These are phyloP conservation scores for Trichoderma lentiforme DNA, from an alignment of 2,329 filamentous ascomycete species.

Conservation along the genomic window DNA sequence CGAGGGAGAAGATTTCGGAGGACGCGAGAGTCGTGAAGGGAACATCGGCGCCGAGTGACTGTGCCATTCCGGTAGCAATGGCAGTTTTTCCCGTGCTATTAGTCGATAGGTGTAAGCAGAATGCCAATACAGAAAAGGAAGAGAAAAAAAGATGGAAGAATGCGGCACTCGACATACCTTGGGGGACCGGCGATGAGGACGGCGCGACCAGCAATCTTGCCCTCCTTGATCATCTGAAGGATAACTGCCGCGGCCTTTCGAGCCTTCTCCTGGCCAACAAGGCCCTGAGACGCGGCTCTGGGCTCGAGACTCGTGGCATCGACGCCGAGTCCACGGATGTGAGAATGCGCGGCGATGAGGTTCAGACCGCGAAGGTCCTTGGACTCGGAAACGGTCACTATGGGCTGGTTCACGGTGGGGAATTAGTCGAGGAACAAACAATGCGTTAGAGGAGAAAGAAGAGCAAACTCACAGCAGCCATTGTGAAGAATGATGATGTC, in stretches of 20 bases:
- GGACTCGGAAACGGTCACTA: slow-evolving; percentile 83
- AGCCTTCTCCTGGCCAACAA: slow-evolving; percentile 95
- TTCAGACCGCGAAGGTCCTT: slow-evolving; percentile 96
- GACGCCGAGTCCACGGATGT: slow-evolving; percentile 93
- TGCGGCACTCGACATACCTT: slow-evolving; percentile 46
- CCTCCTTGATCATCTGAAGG: slow-evolving; percentile 97
- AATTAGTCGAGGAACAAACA: background rate
- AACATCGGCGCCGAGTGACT: slow-evolving; percentile 89
- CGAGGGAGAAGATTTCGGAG: slow-evolving; percentile 96
- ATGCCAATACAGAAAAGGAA: background rate
- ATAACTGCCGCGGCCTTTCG: slow-evolving; percentile 95
- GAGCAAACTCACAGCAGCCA: slow-evolving; percentile 50
- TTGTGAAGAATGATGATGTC: slow-evolving; percentile 33
- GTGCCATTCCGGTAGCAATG: slow-evolving; percentile 98
- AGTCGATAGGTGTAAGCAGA: background rate
- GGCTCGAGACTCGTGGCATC: slow-evolving; percentile 89
- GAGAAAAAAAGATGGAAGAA: background rate
- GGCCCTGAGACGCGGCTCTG: slow-evolving; percentile 78
- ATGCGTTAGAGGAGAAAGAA: slow-evolving; percentile 4
- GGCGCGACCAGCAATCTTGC: slow-evolving; percentile 94
- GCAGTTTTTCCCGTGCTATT: slow-evolving; percentile 92
- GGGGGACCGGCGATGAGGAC: slow-evolving; percentile 94
- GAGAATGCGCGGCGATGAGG: slow-evolving; percentile 96
- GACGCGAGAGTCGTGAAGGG: slow-evolving; percentile 95
- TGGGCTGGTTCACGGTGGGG: slow-evolving; percentile 41